Percentiles rank a stretch among this genome's conserved stretches.
phyloP scores from a whole-genome alignment of 2,329 filamentous ascomycete genomes.

The Paecilomyces niveus region DNA sequence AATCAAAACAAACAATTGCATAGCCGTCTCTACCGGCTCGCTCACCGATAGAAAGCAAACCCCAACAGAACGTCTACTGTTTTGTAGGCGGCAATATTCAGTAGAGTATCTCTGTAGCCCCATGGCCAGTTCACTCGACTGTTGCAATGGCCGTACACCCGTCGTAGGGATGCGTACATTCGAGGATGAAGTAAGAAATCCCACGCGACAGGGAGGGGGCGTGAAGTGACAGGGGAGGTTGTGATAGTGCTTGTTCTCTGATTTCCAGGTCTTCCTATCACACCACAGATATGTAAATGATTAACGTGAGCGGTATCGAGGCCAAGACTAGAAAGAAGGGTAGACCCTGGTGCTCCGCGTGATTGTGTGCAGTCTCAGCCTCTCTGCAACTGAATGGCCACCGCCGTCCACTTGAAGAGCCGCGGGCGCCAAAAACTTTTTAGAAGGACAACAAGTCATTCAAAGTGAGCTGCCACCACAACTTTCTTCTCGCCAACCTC shows the following conservation, averaged over 20 bases:
- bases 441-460: neutral
- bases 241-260: neutral
- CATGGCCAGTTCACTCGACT: neutral
- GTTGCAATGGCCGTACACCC: too few relatives aligned
- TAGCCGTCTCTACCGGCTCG: neutral
- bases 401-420: constrained; percentile 10
- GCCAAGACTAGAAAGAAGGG: neutral
- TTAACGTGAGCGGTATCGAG: neutral
- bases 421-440: constrained; percentile 4
- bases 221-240: neutral
- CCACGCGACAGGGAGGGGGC: neutral
- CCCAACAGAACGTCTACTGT: neutral
- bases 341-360: neutral
- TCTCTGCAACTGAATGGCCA: neutral
- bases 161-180: neutral
- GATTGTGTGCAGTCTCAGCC: neutral
- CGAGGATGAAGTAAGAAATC: neutral
- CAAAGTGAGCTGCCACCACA: neutral
- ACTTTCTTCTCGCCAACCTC: neutral
- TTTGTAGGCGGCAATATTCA: neutral
- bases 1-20: constrained; percentile 25
- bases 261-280: neutral
- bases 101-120: neutral
- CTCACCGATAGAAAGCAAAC: neutral
- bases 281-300: neutral